Evolutionary conservation across 495 filamentous ascomycete species (phyloP).

Genomic region (Talaromyces trachyspermus): DNA sequence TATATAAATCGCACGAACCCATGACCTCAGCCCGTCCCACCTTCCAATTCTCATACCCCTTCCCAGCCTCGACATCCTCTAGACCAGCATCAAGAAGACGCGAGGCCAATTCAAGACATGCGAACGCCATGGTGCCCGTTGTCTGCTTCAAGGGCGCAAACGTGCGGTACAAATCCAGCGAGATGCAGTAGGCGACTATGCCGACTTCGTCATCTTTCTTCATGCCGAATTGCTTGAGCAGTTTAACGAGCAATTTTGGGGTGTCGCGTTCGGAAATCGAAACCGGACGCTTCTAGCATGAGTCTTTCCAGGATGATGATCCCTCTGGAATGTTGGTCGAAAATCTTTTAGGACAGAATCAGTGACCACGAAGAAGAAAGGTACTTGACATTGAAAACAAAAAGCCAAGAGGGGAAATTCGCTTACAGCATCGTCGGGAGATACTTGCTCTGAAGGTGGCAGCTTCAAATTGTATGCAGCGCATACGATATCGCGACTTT

Average conservation of each 20-base stretch:
- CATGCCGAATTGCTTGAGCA: slow-evolving; percentile 47
- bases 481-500: slow-evolving; percentile 86
- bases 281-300: slow-evolving; percentile 87
- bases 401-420: not conserved
- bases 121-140: slow-evolving; percentile 68
- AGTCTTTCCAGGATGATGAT: slow-evolving; percentile 85
- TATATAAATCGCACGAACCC: no score
- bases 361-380: no score
- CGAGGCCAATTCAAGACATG: slow-evolving; percentile 72
- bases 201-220: slow-evolving; percentile 48
- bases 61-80: slow-evolving; percentile 35
- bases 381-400: no score
- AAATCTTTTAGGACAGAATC: slow-evolving; percentile 46
- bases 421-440: slow-evolving; percentile 72
- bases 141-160: slow-evolving; percentile 86
- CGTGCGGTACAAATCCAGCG: slow-evolving; percentile 84
- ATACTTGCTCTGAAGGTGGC: slow-evolving; percentile 61
- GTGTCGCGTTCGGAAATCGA: slow-evolving; percentile 94
- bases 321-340: slow-evolving; percentile 65
- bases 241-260: slow-evolving; percentile 73
- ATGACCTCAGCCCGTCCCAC: slow-evolving; percentile 64
- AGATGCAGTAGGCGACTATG: slow-evolving; percentile 66
- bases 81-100: slow-evolving; percentile 50
- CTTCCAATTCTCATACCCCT: slow-evolving; percentile 47
- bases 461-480: slow-evolving; percentile 80